These are phyloP conservation scores for Fagopyrum tataricum DNA, from an alignment of 148 eudicot species.

Conservation along the genomic window DNA sequence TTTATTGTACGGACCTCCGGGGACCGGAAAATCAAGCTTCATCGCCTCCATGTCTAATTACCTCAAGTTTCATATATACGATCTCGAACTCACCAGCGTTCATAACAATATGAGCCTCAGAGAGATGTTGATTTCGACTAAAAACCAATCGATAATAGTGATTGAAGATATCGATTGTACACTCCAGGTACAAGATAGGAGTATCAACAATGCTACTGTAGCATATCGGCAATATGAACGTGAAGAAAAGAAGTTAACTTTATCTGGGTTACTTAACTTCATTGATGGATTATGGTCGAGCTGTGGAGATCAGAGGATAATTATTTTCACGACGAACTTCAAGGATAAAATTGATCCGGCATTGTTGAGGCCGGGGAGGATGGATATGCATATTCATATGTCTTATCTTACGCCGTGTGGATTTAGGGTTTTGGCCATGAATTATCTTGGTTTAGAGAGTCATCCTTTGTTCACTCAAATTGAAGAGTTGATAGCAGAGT, in stretches of 20 bases:
- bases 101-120: too few relatives aligned
- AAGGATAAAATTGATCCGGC: constrained; percentile 18
- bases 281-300: constrained; percentile 20
- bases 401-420: constrained; percentile 14
- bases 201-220: too few relatives aligned
- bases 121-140: too few relatives aligned
- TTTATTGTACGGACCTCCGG: constrained; percentile 52
- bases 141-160: too few relatives aligned
- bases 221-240: neutral
- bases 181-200: too few relatives aligned
- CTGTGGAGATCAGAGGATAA: constrained; percentile 16
- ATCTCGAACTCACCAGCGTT: constrained; percentile 25
- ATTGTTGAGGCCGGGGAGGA: constrained; percentile 17
- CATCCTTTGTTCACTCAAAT: constrained; percentile 11
- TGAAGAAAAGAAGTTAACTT: neutral
- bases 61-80: constrained; percentile 45
- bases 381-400: constrained; percentile 24
- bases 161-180: too few relatives aligned
- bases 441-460: constrained; percentile 11
- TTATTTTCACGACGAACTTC: constrained; percentile 17
- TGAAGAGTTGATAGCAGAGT: neutral
- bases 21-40: constrained; percentile 58
- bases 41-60: constrained; percentile 59
- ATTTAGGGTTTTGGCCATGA: constrained; percentile 15
- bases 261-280: constrained; percentile 18